Percentiles rank a stretch among this genome's conserved stretches.
Conservation (phyloP, 2,329 filamentous ascomycete species). For the Dothistroma septosporum region DNA sequence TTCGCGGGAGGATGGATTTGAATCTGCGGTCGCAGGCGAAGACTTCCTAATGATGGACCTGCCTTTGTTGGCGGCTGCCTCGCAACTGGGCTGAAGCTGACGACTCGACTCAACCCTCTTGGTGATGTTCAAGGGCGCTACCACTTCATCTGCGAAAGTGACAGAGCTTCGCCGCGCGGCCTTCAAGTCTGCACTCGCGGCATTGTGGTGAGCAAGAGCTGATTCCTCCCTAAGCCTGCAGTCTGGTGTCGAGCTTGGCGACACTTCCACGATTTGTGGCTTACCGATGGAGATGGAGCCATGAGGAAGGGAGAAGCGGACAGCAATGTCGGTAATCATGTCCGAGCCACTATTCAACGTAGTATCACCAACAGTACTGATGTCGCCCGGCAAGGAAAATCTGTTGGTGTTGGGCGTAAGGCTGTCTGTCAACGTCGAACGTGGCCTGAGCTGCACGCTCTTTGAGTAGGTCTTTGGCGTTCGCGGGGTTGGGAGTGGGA, state of each 20-base stretch:
- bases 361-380: constrained; percentile 32
- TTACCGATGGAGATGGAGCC: constrained; percentile 36
- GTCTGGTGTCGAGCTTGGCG: constrained; percentile 29
- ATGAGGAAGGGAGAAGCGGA: constrained; percentile 37
- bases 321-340: constrained; percentile 36
- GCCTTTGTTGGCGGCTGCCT: constrained; percentile 20
- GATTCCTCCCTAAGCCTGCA: constrained; percentile 18
- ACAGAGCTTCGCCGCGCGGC: constrained; percentile 26
- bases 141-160: constrained; percentile 34
- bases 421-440: constrained; percentile 21
- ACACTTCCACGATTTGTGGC: constrained; percentile 34
- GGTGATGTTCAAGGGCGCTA: constrained; percentile 32
- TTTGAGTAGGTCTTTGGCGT: constrained; percentile 34
- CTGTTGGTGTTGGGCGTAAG: constrained; percentile 27
- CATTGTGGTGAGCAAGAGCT: constrained; percentile 18
- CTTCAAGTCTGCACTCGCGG: constrained; percentile 14
- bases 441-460: constrained; percentile 30
- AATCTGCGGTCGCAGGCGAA: constrained; percentile 25
- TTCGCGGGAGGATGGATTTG: constrained; percentile 21
- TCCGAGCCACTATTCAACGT: constrained; percentile 32
- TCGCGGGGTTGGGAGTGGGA: constrained; percentile 29
- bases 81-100: constrained; percentile 15
- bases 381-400: constrained; percentile 31
- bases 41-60: constrained; percentile 29
- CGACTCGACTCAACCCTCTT: constrained; percentile 27